phyloP scores from a whole-genome alignment of 805 yeast species.

The Ogataea pilisensis region DNA sequence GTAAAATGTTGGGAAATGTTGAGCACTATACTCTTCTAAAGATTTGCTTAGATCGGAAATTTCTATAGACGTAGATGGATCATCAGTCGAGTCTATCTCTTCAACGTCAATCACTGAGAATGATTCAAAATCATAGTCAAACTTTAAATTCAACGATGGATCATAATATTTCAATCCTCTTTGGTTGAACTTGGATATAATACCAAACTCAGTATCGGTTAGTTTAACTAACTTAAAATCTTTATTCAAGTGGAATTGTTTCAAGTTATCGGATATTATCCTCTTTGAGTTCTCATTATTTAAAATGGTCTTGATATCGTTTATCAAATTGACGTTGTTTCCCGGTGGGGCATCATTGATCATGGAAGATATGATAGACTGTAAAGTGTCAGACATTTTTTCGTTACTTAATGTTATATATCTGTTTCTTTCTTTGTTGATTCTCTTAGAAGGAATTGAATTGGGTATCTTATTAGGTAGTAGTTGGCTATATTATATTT shows the following conservation, averaged over 20 bases:
- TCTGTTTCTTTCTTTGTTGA: too few relatives aligned
- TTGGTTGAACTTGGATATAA: slow-evolving; percentile 48
- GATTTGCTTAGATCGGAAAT: slow-evolving; percentile 16
- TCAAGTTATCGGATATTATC: slow-evolving; percentile 23
- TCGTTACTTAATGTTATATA: too few relatives aligned
- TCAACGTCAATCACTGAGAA: slow-evolving; percentile 52
- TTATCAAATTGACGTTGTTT: slow-evolving; percentile 34
- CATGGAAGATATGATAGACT: slow-evolving; percentile 29
- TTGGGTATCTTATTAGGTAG: too few relatives aligned
- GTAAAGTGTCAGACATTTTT: slow-evolving; percentile 20
- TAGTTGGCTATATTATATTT: too few relatives aligned
- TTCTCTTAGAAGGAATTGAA: too few relatives aligned
- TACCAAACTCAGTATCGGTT: slow-evolving; percentile 23
- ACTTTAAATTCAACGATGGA: slow-evolving; percentile 40
- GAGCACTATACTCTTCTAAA: slow-evolving; percentile 50
- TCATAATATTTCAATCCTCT: slow-evolving; percentile 54
- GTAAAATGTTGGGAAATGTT: slow-evolving; percentile 60
- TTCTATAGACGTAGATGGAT: neutral
- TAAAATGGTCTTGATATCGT: slow-evolving; percentile 27
- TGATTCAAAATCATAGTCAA: slow-evolving; percentile 55
- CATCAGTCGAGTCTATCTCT: slow-evolving; percentile 2
- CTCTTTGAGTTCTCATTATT: slow-evolving; percentile 23
- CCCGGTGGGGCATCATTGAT: slow-evolving; percentile 57
- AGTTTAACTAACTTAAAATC: slow-evolving; percentile 31
- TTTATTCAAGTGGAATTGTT: slow-evolving; percentile 24